Conservation (phyloP, 169 alveolate genomes). For the Plasmodium relictum region DNA sequence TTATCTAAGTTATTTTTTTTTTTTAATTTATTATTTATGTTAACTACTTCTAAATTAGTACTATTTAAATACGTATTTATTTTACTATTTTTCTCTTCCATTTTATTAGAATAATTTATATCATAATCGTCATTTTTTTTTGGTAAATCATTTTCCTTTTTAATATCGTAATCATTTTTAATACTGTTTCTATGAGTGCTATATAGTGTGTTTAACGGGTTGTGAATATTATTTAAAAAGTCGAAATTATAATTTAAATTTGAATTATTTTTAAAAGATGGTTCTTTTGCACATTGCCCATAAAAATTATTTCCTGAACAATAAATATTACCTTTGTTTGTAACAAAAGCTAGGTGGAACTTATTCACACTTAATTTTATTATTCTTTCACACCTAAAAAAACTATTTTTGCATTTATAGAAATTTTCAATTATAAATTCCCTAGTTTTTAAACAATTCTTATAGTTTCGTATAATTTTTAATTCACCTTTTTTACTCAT, state of each 20-base stretch:
- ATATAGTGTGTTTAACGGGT: slow-evolving; percentile 9
- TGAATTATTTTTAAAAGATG: slow-evolving; percentile 54
- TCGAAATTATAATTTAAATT: slow-evolving; percentile 71
- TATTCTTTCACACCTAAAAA: slow-evolving; percentile 55
- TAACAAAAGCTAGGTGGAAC: slow-evolving; percentile 72
- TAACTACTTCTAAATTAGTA: not conserved
- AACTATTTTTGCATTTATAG: slow-evolving; percentile 39
- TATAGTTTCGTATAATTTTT: slow-evolving; percentile 64
- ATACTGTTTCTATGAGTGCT: not conserved
- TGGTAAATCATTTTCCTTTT: not conserved
- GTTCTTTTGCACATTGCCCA: slow-evolving; percentile 77
- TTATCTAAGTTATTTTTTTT: too few relatives aligned
- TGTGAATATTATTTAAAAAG: slow-evolving; percentile 16
- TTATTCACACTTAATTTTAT: slow-evolving; percentile 76
- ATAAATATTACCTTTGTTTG: slow-evolving; percentile 72
- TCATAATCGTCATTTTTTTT: too few relatives aligned
- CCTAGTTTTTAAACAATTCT: slow-evolving; percentile 28
- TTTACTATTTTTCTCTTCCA: slow-evolving; percentile 3
- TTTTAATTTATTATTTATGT: too few relatives aligned
- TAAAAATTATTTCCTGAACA: slow-evolving; percentile 77
- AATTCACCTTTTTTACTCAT: slow-evolving; percentile 62
- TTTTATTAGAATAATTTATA: not conserved
- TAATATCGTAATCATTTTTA: not conserved
- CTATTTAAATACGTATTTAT: not conserved
- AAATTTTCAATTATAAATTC: slow-evolving; percentile 67